Evolutionary conservation across 495 filamentous ascomycete species (phyloP).

Genomic region (Podospora anserina): DNA sequence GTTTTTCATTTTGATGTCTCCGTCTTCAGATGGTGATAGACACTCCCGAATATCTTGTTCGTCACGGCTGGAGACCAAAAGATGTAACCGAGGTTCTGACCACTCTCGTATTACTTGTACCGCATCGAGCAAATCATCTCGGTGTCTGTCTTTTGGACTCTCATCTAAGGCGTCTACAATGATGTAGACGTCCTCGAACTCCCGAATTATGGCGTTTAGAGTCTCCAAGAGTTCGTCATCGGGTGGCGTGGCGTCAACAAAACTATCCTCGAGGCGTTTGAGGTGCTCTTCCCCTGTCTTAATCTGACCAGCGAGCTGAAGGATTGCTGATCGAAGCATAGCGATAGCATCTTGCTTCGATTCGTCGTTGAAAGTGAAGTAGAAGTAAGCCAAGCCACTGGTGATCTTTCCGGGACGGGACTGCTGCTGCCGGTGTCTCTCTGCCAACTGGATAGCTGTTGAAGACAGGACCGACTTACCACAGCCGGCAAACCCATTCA

Average conservation of each 20-base stretch:
- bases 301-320: slow-evolving; percentile 1
- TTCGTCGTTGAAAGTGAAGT: slow-evolving; percentile 14
- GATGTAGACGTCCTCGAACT: slow-evolving; percentile 9
- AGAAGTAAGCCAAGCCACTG: slow-evolving; percentile 11
- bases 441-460: slow-evolving; percentile 7
- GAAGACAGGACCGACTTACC: slow-evolving; percentile 16
- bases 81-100: slow-evolving; percentile 8
- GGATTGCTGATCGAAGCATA: slow-evolving; percentile 7
- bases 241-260: neutral
- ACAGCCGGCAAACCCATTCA: slow-evolving; percentile 11
- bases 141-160: slow-evolving; percentile 5
- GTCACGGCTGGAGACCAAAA: slow-evolving; percentile 8
- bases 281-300: neutral
- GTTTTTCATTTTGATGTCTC: slow-evolving; percentile 2
- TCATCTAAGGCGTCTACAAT: slow-evolving; percentile 12
- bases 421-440: neutral
- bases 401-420: no score
- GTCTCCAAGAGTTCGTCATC: neutral
- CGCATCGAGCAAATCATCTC: neutral
- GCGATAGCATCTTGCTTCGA: slow-evolving; percentile 8
- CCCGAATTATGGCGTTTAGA: neutral
- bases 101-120: slow-evolving; percentile 6
- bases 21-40: neutral
- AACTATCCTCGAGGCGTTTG: neutral
- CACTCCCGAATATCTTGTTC: slow-evolving; percentile 5